Conservation (phyloP, 2,329 filamentous ascomycete genomes). For the Nemania bipapillata region DNA sequence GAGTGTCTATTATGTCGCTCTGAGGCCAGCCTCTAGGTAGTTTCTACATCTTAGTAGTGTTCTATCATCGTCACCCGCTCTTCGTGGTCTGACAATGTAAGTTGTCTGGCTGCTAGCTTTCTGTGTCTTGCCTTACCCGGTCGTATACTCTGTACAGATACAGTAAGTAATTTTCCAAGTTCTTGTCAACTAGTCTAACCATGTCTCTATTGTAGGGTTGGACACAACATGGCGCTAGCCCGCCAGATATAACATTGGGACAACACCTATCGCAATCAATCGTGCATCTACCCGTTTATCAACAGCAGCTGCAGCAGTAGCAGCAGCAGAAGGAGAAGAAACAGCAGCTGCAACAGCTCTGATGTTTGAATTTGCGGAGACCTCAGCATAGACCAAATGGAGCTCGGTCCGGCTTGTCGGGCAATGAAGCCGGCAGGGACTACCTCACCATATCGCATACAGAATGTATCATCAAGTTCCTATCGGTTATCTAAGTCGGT, state of each 20-base stretch:
- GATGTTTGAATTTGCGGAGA: background rate
- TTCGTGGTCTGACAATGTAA: background rate
- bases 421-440: background rate
- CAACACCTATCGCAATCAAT: background rate
- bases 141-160: too few species aligned
- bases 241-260: background rate
- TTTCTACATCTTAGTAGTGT: background rate
- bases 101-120: background rate
- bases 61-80: background rate
- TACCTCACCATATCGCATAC: background rate
- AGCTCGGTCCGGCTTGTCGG: background rate
- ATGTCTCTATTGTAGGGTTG: background rate
- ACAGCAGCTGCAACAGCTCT: too few species aligned
- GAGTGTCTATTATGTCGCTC: background rate
- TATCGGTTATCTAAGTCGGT: background rate
- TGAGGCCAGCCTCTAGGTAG: background rate
- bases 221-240: conserved; percentile 3
- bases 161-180: background rate
- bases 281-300: background rate
- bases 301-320: background rate
- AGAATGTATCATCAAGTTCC: background rate
- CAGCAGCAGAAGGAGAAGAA: too few species aligned
- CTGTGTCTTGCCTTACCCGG: background rate
- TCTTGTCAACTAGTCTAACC: background rate
- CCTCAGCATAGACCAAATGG: background rate